Base-by-base conservation (phyloP, 2,329 filamentous ascomycete species). In the Aspergillus novofumigatus region DNA sequence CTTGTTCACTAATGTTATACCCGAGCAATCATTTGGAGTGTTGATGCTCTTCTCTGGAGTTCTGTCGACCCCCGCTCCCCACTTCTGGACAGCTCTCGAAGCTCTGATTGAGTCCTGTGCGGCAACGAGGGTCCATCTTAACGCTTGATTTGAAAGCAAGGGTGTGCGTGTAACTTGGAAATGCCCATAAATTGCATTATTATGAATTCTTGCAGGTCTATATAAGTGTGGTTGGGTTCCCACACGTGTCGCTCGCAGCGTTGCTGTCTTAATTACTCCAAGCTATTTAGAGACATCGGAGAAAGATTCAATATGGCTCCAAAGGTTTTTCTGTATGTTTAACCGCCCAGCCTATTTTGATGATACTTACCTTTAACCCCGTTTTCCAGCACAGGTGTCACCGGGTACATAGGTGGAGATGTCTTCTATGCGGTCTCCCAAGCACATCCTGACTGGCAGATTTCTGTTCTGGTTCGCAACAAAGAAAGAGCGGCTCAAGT, bases 351-450 rank as follows among this genome's bases (percentile, higher is more conserved):
- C 3, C 21, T 3, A 17, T 14, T 47, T 14, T 11, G 20, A 14
- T 14, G 5, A 23, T 6, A 47, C 21, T 47, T 11, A 14, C 10
- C 4, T 26, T 14, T 26, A 10, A 47, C 21, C 6, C 5, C 23
- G 17, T 5, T 28, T 29, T 28, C 32, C 52, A 82, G 80, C 14
- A 82, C 79, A 35, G 80, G 80, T 21, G 75, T 68, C 4, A 81
- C 80, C 17, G 81, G 81, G 32, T 83, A 82, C 63, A 82, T 83
- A 50, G 81, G 81, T 5, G 81, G 81, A 32, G 80, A 81, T 52
- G 74, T 77, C 42, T 72, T 83, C n/a, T 77, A 78, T 58, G 70
- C 72, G 4, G 63, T 83, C 38, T 67, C 69, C 44, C 69, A 77
- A 48, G 67, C 73, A 4, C 80, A 82, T 60, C 77, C 78, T 3